phyloP scores from a whole-genome alignment of 2,329 filamentous ascomycete species.

The Fusarium citri region DNA sequence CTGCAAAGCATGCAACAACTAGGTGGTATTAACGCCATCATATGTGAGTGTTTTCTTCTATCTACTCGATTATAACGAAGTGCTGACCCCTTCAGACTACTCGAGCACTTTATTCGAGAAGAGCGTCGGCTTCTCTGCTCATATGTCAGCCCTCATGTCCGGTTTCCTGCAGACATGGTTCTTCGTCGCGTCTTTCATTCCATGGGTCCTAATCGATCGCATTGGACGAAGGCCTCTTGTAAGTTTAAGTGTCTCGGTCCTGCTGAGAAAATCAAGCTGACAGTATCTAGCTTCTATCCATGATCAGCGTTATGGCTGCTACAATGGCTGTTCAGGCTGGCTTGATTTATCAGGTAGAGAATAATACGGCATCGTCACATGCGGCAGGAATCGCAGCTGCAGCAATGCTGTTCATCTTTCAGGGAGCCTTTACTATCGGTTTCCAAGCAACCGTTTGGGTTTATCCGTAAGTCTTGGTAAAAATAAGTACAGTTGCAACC shows the following conservation, averaged over 20 bases:
- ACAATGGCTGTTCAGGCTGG: constrained; percentile 56
- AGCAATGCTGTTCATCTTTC: constrained; percentile 56
- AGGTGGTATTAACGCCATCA: constrained; percentile 62
- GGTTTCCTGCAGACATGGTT: constrained; percentile 63
- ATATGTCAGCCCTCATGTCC: constrained; percentile 63
- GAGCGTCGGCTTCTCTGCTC: constrained; percentile 55
- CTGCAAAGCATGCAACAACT: constrained; percentile 57
- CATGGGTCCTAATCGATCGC: constrained; percentile 37
- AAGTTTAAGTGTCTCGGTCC: neutral
- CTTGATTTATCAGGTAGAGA: constrained; percentile 55
- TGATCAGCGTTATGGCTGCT: constrained; percentile 55
- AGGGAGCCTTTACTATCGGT: constrained; percentile 55
- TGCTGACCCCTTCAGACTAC: constrained; percentile 50
- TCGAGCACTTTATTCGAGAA: constrained; percentile 59
- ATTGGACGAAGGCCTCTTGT: constrained; percentile 35
- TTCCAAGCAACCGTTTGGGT: constrained; percentile 54
- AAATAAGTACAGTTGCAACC: accelerated
- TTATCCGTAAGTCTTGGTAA: constrained; percentile 34
- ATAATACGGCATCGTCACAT: constrained; percentile 48
- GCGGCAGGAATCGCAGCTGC: constrained; percentile 54
- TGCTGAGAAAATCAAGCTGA: neutral
- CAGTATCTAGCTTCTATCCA: constrained; percentile 49
- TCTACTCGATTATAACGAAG: accelerated
- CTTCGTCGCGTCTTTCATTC: constrained; percentile 56
- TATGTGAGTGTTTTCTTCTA: constrained; percentile 47